A percentile compares a stretch with the other conserved stretches of the same genome.
These are phyloP conservation scores for Cyclanthera cordifolia DNA, from an alignment of 306 rosid genomes.

Conservation along the genomic window DNA sequence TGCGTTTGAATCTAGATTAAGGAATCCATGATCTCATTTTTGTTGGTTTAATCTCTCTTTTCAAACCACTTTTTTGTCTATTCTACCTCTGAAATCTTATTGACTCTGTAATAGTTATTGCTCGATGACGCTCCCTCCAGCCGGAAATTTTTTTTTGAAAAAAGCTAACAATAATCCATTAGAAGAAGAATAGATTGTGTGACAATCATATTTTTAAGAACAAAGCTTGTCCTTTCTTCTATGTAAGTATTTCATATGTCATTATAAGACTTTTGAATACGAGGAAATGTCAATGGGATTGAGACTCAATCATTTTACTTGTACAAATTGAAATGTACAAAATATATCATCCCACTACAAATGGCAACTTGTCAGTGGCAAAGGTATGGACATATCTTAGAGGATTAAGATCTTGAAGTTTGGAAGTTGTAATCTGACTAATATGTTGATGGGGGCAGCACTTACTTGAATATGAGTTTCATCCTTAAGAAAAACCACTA, in stretches of 20 bases:
- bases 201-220: not conserved
- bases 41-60: not conserved
- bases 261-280: conserved; percentile 10
- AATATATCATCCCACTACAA: not conserved
- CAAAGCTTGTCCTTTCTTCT: not conserved
- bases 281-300: conserved; percentile 1
- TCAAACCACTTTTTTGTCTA: no score
- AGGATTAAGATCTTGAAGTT: conserved; percentile 18
- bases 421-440: conserved; percentile 23
- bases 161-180: not conserved
- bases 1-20: no score
- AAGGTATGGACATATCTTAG: conserved; percentile 8
- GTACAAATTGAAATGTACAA: not conserved
- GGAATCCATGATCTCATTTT: not conserved
- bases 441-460: conserved; percentile 22
- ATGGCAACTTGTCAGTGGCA: not conserved
- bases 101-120: not conserved
- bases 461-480: conserved; percentile 20
- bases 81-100: not conserved
- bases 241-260: not conserved
- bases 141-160: not conserved
- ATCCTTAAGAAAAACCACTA: conserved; percentile 11
- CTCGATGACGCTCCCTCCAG: not conserved
- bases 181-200: not conserved
- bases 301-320: not conserved